A percentile compares a stretch with the other conserved stretches of the same genome.
These are phyloP conservation scores for Flaveria floridana DNA, from an alignment of 140 eudicot species.

Conservation along the genomic window DNA sequence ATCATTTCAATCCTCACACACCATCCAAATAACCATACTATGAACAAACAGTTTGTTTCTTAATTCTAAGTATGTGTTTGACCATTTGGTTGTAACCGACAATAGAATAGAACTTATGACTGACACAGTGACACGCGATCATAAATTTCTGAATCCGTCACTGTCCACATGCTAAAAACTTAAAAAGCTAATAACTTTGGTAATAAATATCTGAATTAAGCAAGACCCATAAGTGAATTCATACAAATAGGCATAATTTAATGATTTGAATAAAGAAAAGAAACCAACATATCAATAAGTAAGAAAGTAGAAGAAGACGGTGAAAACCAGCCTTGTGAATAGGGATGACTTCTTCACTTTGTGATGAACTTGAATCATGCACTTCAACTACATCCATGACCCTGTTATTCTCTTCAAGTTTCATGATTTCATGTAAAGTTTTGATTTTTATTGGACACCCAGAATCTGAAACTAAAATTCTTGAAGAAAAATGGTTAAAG, in stretches of 20 bases:
- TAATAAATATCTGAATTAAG: slow-evolving; percentile 10
- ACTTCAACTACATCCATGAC: slow-evolving; percentile 22
- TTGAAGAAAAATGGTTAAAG: slow-evolving; percentile 25
- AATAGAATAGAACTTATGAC: too few relatives aligned
- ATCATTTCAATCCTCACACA: slow-evolving; percentile 8
- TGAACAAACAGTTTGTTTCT: slow-evolving; percentile 14
- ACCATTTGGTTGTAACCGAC: neutral
- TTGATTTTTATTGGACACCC: slow-evolving; percentile 26
- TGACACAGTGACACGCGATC: neutral
- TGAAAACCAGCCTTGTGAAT: slow-evolving; percentile 42
- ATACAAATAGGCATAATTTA: neutral
- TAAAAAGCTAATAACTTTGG: slow-evolving; percentile 28
- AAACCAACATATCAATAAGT: slow-evolving; percentile 17
- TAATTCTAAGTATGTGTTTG: neutral
- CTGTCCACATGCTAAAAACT: slow-evolving; percentile 14
- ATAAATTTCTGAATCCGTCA: neutral
- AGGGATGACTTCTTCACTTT: slow-evolving; percentile 38
- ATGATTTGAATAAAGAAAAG: slow-evolving; percentile 16
- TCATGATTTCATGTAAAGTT: slow-evolving; percentile 36
- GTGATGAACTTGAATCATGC: slow-evolving; percentile 35
- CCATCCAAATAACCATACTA: slow-evolving; percentile 23
- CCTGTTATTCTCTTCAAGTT: slow-evolving; percentile 32
- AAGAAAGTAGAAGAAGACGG: slow-evolving; percentile 11
- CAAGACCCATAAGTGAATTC: slow-evolving; percentile 21
- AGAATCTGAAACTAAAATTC: slow-evolving; percentile 22